phyloP scores from a whole-genome alignment of 805 yeast genomes.

The Candida ficus region DNA sequence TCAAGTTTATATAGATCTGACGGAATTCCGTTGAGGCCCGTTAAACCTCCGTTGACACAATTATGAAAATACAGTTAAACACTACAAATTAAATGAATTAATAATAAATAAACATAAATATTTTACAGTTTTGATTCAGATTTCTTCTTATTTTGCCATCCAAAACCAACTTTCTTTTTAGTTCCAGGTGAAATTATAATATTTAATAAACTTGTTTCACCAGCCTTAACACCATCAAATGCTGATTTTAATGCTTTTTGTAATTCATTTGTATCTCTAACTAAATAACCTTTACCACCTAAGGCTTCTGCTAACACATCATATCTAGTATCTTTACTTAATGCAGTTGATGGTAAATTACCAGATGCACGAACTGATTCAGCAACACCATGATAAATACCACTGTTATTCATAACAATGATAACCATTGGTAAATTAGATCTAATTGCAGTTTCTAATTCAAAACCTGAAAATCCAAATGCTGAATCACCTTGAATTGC shows the following conservation, averaged over 20 bases:
- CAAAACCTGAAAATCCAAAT: constrained; percentile 70
- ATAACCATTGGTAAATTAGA: constrained; percentile 47
- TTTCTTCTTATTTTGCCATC: constrained; percentile 57
- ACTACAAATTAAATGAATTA: too few relatives aligned
- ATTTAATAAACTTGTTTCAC: constrained; percentile 45
- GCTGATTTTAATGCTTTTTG: constrained; percentile 31
- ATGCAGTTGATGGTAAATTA: constrained; percentile 52
- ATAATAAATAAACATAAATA: not conserved
- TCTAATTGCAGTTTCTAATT: constrained; percentile 64
- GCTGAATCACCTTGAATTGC: constrained; percentile 76
- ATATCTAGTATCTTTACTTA: constrained; percentile 51
- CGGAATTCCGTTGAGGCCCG: too few relatives aligned
- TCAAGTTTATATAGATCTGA: too few relatives aligned
- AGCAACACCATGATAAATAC: constrained; percentile 62
- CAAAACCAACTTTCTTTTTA: constrained; percentile 51
- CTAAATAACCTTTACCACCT: constrained; percentile 52
- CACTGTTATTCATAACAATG: constrained; percentile 68
- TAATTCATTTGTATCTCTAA: constrained; percentile 37
- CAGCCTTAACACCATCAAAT: constrained; percentile 25
- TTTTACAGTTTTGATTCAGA: constrained; percentile 13
- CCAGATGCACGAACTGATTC: constrained; percentile 25
- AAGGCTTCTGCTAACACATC: constrained; percentile 50
- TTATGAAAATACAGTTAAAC: too few relatives aligned
- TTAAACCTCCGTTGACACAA: too few relatives aligned
- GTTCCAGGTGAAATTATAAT: constrained; percentile 58